Percentiles rank a stretch among this genome's conserved stretches.
Evolutionary conservation across 306 rosid species (phyloP).

Genomic region (Hylodesmum podocarpum): DNA sequence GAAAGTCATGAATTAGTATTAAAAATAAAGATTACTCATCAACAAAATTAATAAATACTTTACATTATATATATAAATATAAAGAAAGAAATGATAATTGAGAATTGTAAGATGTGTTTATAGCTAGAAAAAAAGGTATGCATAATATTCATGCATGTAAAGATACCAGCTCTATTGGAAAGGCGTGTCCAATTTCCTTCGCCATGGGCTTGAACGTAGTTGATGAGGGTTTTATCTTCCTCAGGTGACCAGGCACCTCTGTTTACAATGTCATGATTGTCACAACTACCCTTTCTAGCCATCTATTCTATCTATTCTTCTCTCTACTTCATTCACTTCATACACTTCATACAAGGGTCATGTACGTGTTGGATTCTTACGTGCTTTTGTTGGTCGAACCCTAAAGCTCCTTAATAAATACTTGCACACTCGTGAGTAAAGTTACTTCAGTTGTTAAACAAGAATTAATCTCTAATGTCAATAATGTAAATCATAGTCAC

Average conservation of each 20-base stretch:
- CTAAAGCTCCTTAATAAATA: no score
- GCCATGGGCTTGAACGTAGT: background rate
- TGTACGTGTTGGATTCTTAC: no score
- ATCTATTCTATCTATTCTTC: background rate
- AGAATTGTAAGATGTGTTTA: background rate
- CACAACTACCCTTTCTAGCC: background rate
- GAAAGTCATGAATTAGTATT: no score
- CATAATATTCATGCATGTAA: background rate
- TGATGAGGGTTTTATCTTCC: constrained; percentile 4
- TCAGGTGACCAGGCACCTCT: constrained; percentile 7
- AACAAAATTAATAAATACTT: background rate
- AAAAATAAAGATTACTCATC: no score
- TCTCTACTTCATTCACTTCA: no score
- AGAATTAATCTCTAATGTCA: no score
- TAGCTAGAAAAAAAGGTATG: background rate
- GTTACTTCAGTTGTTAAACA: no score
- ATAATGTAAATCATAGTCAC: no score
- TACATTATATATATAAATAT: background rate
- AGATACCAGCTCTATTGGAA: background rate
- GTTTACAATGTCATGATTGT: background rate
- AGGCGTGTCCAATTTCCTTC: background rate
- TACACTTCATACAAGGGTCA: no score
- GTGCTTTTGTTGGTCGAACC: no score
- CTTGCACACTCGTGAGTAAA: no score
- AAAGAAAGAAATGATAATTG: no score